Evolutionary conservation across 805 yeast species (phyloP).

Genomic region (Ogataea salicorniae): DNA sequence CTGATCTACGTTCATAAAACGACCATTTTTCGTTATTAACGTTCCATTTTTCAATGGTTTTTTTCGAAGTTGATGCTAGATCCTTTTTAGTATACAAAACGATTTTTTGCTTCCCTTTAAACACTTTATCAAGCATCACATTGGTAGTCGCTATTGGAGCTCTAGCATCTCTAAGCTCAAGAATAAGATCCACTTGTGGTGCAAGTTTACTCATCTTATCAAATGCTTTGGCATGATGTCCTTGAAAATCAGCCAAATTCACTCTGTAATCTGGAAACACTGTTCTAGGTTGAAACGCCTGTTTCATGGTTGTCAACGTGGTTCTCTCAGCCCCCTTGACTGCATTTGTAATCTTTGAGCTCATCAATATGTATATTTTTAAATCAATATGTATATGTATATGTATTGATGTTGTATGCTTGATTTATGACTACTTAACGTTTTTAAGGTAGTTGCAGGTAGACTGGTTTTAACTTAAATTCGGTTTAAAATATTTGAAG

Average conservation of each 20-base stretch:
- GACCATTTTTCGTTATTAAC: slow-evolving; percentile 12
- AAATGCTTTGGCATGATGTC: slow-evolving; percentile 83
- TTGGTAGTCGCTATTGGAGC: slow-evolving; percentile 86
- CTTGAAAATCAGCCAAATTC: slow-evolving; percentile 74
- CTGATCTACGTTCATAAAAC: slow-evolving; percentile 52
- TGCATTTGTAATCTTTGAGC: no score
- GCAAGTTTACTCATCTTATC: slow-evolving; percentile 59
- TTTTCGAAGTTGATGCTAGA: slow-evolving; percentile 39
- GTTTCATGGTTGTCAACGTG: neutral
- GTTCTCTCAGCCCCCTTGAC: neutral
- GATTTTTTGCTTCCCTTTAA: slow-evolving; percentile 50
- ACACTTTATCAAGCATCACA: slow-evolving; percentile 63
- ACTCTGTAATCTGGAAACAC: slow-evolving; percentile 72
- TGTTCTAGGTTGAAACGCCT: slow-evolving; percentile 58
- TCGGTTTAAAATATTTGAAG: no score
- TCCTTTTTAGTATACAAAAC: slow-evolving; percentile 78
- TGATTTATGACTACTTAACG: no score
- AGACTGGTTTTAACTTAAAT: no score
- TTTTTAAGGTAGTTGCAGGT: no score
- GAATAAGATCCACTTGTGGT: slow-evolving; percentile 73
- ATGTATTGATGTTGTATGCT: no score
- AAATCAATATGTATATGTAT: no score
- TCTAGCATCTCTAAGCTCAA: slow-evolving; percentile 84
- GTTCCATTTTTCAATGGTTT: slow-evolving; percentile 30
- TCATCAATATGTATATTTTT: no score